Conservation (phyloP, 2,329 filamentous ascomycete species). For the Amauroascus verrucosus region DNA sequence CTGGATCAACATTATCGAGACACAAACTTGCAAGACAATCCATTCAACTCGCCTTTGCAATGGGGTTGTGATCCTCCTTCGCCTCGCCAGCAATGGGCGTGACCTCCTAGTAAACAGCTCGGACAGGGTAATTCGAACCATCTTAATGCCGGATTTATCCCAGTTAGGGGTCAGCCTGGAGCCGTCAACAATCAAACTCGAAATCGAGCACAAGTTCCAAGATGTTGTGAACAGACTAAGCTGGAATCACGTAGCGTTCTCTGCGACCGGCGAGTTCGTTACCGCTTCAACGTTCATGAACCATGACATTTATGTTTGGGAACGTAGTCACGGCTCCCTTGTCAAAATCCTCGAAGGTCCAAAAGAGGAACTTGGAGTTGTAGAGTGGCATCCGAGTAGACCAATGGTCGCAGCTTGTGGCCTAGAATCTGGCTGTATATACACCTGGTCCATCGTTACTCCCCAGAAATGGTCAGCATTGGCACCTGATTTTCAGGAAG, state of each 20-base stretch:
- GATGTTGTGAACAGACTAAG: conserved; percentile 90
- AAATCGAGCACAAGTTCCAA: conserved; percentile 95
- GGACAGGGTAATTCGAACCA: conserved; percentile 87
- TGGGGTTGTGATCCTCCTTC: conserved; percentile 77
- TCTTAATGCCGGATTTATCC: conserved; percentile 69
- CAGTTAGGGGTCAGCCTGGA: conserved; percentile 52
- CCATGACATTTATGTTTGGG: conserved; percentile 97
- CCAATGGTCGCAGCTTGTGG: conserved; percentile 85
- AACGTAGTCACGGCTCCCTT: conserved; percentile 81
- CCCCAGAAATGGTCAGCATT: conserved; percentile 96
- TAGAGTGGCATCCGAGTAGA: conserved; percentile 90
- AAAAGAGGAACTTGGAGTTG: conserved; percentile 89
- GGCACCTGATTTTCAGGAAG: conserved; percentile 91
- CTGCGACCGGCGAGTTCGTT: conserved; percentile 87
- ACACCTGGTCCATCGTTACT: conserved; percentile 90
- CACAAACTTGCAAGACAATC: conserved; percentile 66
- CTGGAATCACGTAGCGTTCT: conserved; percentile 97
- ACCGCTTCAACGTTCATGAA: conserved; percentile 97
- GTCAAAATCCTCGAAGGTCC: conserved; percentile 96
- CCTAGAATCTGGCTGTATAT: conserved; percentile 83
- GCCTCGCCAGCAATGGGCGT: conserved; percentile 72
- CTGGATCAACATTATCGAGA: conserved; percentile 90
- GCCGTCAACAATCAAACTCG: conserved; percentile 74
- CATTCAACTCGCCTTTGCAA: conserved; percentile 82
- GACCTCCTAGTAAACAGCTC: conserved; percentile 87